Conservation (phyloP, 1,139 yeast species). For the Candida pseudocylindracea region DNA sequence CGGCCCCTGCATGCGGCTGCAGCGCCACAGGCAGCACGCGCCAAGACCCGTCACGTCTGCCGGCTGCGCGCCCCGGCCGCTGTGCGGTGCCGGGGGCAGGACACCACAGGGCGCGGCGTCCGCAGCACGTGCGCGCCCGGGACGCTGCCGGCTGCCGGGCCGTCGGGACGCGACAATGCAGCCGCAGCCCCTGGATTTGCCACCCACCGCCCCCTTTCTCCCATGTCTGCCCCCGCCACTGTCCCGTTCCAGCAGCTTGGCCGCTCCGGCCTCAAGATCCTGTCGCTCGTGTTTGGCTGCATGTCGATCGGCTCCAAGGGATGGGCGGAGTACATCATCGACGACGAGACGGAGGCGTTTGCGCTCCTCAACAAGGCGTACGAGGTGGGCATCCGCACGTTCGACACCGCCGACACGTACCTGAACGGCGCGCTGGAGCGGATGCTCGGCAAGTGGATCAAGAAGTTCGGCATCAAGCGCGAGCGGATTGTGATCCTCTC, state of each 20-base stretch:
- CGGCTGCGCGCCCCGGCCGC: no score
- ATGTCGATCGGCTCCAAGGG: constrained; percentile 28
- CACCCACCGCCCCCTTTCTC: no score
- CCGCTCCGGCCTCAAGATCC: constrained; percentile 25
- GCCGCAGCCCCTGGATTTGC: no score
- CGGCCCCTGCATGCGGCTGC: no score
- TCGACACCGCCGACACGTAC: neutral
- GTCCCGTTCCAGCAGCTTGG: constrained; percentile 9
- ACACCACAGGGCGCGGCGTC: no score
- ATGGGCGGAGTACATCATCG: constrained; percentile 26
- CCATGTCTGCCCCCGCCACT: no score
- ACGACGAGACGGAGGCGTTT: constrained; percentile 2
- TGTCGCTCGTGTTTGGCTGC: constrained; percentile 31
- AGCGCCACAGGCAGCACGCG: no score
- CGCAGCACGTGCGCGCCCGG: no score
- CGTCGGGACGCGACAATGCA: no score
- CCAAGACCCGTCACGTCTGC: no score
- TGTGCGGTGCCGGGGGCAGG: no score
- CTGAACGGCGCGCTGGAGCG: neutral
- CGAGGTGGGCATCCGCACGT: neutral
- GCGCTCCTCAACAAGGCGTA: neutral
- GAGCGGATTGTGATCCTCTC: neutral
- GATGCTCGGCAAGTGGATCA: neutral
- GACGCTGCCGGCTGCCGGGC: no score
- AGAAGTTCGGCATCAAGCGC: neutral